These are phyloP conservation scores for Pleoardoris graminearum DNA, from an alignment of 2,329 filamentous ascomycete species.

Conservation along the genomic window DNA sequence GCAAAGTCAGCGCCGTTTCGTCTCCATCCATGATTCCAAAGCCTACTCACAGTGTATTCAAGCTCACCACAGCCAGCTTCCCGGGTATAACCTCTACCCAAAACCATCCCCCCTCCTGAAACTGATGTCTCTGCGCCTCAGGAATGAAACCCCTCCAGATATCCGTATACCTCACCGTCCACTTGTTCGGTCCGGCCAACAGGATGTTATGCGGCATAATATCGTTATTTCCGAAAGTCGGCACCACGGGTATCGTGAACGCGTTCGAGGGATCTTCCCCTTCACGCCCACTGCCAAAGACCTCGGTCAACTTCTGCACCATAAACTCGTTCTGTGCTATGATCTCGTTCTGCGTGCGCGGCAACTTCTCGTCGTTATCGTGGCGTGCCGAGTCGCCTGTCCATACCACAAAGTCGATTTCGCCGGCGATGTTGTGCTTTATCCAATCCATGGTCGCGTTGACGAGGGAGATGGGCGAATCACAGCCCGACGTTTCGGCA, in stretches of 20 bases:
- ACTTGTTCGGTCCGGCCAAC: constrained; percentile 79
- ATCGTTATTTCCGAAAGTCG: constrained; percentile 95
- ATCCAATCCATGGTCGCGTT: constrained; percentile 94
- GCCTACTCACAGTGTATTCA: constrained; percentile 74
- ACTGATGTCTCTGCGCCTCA: constrained; percentile 87
- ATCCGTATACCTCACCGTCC: constrained; percentile 74
- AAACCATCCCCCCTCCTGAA: constrained; percentile 93
- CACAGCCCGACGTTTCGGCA: constrained; percentile 85
- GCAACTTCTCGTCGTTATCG: constrained; percentile 80
- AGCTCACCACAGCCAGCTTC: constrained; percentile 83
- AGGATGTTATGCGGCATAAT: constrained; percentile 97
- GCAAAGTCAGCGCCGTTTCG: constrained; percentile 4
- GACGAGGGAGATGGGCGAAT: constrained; percentile 77
- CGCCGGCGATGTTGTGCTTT: constrained; percentile 71
- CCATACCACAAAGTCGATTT: constrained; percentile 90
- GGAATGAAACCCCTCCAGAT: constrained; percentile 90
- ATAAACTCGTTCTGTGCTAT: constrained; percentile 74
- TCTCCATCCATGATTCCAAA: neutral
- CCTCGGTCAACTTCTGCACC: constrained; percentile 73
- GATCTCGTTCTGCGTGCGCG: constrained; percentile 76
- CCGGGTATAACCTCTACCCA: constrained; percentile 87
- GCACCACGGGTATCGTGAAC: constrained; percentile 77
- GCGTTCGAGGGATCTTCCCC: constrained; percentile 57
- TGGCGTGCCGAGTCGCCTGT: constrained; percentile 89
- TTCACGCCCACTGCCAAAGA: constrained; percentile 65